A percentile compares a stretch with the other conserved stretches of the same genome.
Evolutionary conservation across 805 yeast genomes (phyloP).

Genomic region (Sugiyamaella mastotermitis): DNA sequence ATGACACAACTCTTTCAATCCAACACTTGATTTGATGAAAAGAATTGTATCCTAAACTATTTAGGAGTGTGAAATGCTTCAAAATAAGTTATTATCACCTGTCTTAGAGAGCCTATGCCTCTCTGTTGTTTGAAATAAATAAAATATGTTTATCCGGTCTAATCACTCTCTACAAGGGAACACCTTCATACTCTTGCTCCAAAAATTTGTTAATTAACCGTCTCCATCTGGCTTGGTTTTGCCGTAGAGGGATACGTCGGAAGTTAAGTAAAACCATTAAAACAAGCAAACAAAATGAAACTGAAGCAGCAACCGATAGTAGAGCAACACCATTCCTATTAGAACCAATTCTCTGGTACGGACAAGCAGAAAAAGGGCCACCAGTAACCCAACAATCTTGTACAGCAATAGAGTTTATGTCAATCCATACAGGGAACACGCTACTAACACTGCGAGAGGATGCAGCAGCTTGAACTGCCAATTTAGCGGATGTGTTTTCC

Average conservation of each 20-base stretch:
- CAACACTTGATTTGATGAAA: too few species aligned
- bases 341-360: constrained; percentile 52
- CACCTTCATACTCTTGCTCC: constrained; percentile 74
- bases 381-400: constrained; percentile 81
- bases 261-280: constrained; percentile 51
- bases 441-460: constrained; percentile 21
- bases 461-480: not conserved
- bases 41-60: too few species aligned
- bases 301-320: constrained; percentile 61
- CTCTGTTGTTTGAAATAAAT: too few species aligned
- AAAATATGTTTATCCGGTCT: too few species aligned
- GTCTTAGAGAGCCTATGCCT: too few species aligned
- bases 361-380: constrained; percentile 72
- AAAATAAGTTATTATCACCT: too few species aligned
- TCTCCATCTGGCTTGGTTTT: constrained; percentile 62
- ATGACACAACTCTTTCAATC: too few species aligned
- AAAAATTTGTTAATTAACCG: constrained; percentile 48
- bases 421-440: constrained; percentile 60
- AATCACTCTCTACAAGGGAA: constrained; percentile 53
- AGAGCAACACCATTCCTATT: constrained; percentile 52
- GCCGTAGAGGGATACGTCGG: constrained; percentile 61
- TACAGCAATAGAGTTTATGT: constrained; percentile 70
- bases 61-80: too few species aligned
- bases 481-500: constrained; percentile 33
- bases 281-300: constrained; percentile 47